A percentile compares a stretch with the other conserved stretches of the same genome.
These are phyloP conservation scores for Diaporthe sp. DNA, from an alignment of 2,329 filamentous ascomycete genomes.

Conservation along the genomic window DNA sequence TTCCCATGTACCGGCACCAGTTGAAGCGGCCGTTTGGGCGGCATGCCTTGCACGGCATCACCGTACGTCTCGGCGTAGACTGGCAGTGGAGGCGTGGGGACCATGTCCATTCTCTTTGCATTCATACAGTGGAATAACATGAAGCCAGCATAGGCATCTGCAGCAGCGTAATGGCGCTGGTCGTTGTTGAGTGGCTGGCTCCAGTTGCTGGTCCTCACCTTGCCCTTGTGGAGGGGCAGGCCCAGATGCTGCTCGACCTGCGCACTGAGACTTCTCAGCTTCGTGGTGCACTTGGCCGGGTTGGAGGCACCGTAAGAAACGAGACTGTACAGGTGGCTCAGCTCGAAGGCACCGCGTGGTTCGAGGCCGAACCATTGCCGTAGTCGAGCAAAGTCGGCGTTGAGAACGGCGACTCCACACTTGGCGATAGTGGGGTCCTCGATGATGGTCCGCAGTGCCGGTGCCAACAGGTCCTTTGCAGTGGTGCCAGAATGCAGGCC, in stretches of 20 bases:
- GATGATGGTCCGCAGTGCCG: constrained; percentile 79
- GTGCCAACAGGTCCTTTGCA: constrained; percentile 73
- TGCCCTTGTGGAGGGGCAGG: constrained; percentile 82
- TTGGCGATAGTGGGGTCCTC: constrained; percentile 80
- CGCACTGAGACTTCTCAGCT: constrained; percentile 73
- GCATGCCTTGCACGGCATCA: constrained; percentile 67
- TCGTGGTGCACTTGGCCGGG: constrained; percentile 57
- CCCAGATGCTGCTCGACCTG: constrained; percentile 80
- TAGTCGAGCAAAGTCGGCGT: constrained; percentile 78
- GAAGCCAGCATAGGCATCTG: constrained; percentile 85
- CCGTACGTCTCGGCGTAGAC: constrained; percentile 75
- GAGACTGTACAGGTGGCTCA: constrained; percentile 85
- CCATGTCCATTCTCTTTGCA: constrained; percentile 73
- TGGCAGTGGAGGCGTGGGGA: constrained; percentile 80
- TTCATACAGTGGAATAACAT: constrained; percentile 83
- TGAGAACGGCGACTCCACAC: constrained; percentile 78
- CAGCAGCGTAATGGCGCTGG: constrained; percentile 82
- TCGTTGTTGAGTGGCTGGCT: constrained; percentile 70
- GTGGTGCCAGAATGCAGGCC: constrained; percentile 66
- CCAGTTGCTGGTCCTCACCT: constrained; percentile 84
- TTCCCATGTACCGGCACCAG: constrained; percentile 7
- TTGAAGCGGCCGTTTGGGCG: neutral
- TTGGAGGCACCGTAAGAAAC: constrained; percentile 79
- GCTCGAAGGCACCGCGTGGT: constrained; percentile 79
- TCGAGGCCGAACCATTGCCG: constrained; percentile 74